Evolutionary conservation across 768 basidiomycete species (phyloP).

Genomic region (Jaapia argillacea): DNA sequence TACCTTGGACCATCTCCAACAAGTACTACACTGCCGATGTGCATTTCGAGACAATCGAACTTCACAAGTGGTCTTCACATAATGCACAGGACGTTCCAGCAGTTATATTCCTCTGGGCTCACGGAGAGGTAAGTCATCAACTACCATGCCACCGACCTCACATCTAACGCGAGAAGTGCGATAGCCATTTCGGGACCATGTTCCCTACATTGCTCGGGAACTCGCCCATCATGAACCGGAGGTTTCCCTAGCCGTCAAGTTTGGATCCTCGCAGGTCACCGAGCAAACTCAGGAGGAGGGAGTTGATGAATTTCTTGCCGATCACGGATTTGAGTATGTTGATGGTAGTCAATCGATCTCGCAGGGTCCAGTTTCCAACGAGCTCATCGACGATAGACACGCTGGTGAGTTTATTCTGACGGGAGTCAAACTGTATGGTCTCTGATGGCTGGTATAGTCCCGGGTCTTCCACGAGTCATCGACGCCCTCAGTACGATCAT

Average conservation of each 20-base stretch:
- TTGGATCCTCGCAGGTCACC: slow-evolving; percentile 21
- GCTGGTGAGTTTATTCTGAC: slow-evolving; percentile 9
- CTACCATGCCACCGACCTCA: slow-evolving; percentile 3
- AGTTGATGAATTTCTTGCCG: slow-evolving; percentile 57
- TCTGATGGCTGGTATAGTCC: slow-evolving; percentile 6
- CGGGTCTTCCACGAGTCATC: slow-evolving; percentile 54
- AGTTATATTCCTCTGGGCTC: slow-evolving; percentile 60
- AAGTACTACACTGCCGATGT: slow-evolving; percentile 77
- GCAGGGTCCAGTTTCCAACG: slow-evolving; percentile 10
- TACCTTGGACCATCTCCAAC: slow-evolving; percentile 73
- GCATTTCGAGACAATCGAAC: slow-evolving; percentile 46
- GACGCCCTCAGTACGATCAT: slow-evolving; percentile 81
- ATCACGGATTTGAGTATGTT: slow-evolving; percentile 70
- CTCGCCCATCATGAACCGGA: slow-evolving; percentile 51
- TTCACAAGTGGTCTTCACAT: slow-evolving; percentile 31
- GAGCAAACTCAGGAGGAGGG: slow-evolving; percentile 25
- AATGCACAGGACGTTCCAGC: slow-evolving; percentile 49
- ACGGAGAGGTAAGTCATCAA: slow-evolving; percentile 45
- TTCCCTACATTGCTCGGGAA: slow-evolving; percentile 37
- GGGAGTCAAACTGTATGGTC: not conserved
- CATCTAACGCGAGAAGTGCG: slow-evolving; percentile 1
- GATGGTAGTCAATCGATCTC: slow-evolving; percentile 31
- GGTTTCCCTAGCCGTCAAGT: slow-evolving; percentile 58
- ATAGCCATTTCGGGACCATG: slow-evolving; percentile 50
- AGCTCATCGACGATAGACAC: slow-evolving; percentile 11